Conservation (phyloP, 129 eudicot genomes). For the Flaveria trinervia region DNA sequence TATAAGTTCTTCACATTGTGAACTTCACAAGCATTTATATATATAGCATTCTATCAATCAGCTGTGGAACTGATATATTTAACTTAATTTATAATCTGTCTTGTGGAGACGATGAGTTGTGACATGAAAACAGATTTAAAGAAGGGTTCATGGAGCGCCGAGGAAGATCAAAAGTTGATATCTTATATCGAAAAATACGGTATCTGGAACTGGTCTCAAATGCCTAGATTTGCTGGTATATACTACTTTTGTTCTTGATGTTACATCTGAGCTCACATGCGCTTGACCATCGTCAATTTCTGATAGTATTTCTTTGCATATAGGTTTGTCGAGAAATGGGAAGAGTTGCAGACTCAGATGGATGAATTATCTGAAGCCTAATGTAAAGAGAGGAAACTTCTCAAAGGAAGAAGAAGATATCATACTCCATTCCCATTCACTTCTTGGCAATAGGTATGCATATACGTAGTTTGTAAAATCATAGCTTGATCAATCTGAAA, state of each 20-base stretch:
- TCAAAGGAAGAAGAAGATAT: slow-evolving; percentile 39
- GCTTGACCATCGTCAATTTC: not conserved
- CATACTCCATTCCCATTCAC: slow-evolving; percentile 27
- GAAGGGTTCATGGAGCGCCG: slow-evolving; percentile 38
- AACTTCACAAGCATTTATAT: not conserved
- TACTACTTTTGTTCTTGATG: not conserved
- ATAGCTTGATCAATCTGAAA: not conserved
- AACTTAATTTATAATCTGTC: not conserved
- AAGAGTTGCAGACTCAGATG: slow-evolving; percentile 54
- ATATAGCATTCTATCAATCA: not conserved
- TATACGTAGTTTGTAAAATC: not conserved
- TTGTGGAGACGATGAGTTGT: not conserved
- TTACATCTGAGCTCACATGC: not conserved
- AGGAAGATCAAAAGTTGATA: slow-evolving; percentile 42
- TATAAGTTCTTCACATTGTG: not conserved
- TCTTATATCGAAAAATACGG: slow-evolving; percentile 35
- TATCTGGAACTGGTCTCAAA: slow-evolving; percentile 44
- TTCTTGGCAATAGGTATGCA: slow-evolving; percentile 27
- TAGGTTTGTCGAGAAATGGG: slow-evolving; percentile 43
- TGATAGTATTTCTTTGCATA: slow-evolving; percentile 1
- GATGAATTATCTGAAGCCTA: slow-evolving; percentile 45
- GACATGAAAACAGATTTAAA: slow-evolving; percentile 22
- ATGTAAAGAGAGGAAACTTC: slow-evolving; percentile 37
- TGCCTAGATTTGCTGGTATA: slow-evolving; percentile 43
- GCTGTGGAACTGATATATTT: not conserved